Conservation (phyloP, 148 eudicot genomes). For the Bassia scoparia region DNA sequence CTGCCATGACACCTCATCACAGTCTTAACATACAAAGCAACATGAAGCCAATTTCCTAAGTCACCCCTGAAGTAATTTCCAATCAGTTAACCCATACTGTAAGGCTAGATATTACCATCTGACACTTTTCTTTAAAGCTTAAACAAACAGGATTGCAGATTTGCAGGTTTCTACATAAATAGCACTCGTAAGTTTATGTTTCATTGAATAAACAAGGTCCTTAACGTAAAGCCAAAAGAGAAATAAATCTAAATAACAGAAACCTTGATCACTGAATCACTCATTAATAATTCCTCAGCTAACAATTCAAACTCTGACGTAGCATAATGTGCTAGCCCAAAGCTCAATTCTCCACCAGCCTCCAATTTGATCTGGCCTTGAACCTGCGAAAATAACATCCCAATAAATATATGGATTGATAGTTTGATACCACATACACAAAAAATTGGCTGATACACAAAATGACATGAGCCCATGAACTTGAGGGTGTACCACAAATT, state of each 20-base stretch:
- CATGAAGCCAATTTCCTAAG: background rate
- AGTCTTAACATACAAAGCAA: background rate
- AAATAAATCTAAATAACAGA: slow-evolving; percentile 14
- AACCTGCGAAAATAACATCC: slow-evolving; percentile 47
- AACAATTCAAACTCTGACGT: slow-evolving; percentile 86
- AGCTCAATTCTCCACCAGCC: slow-evolving; percentile 75
- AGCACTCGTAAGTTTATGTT: background rate
- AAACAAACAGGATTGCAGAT: background rate
- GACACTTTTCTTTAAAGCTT: background rate
- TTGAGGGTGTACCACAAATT: background rate
- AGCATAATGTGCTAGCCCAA: slow-evolving; percentile 80
- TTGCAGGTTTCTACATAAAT: background rate
- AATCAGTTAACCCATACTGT: background rate
- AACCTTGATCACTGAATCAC: slow-evolving; percentile 88
- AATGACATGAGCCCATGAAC: background rate
- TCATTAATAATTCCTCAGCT: slow-evolving; percentile 97
- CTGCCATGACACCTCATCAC: too few species aligned
- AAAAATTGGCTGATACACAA: background rate
- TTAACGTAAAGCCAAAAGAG: background rate
- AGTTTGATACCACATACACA: background rate
- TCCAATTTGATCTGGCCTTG: slow-evolving; percentile 89
- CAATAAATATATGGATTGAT: slow-evolving; percentile 5
- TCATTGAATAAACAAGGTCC: background rate
- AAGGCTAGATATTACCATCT: background rate
- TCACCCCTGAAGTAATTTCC: background rate